These are phyloP conservation scores for Gloeostereum incarnatum DNA, from an alignment of 768 basidiomycete genomes.

Conservation along the genomic window DNA sequence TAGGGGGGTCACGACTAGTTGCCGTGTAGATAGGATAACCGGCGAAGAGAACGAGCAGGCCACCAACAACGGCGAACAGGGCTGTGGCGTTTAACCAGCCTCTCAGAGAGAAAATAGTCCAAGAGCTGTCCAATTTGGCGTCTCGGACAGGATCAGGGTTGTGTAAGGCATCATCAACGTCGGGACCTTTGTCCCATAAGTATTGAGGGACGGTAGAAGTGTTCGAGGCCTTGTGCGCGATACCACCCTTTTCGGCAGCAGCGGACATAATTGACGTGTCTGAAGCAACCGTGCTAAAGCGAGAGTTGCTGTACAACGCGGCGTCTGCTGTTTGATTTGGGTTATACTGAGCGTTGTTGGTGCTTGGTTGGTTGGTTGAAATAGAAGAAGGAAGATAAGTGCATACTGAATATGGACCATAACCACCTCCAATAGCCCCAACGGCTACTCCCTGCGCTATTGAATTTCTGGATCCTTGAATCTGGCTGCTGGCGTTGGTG, in stretches of 20 bases:
- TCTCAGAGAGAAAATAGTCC: conserved; percentile 69
- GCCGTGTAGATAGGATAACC: conserved; percentile 80
- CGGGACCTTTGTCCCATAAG: conserved; percentile 78
- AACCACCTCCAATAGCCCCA: conserved; percentile 68
- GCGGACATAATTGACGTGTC: conserved; percentile 19
- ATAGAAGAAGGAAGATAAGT: conserved; percentile 2
- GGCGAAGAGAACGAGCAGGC: conserved; percentile 73
- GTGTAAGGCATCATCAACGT: conserved; percentile 86
- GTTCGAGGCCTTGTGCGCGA: conserved; percentile 27
- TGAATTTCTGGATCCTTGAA: conserved; percentile 39
- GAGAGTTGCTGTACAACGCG: conserved; percentile 35
- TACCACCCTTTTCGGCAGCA: conserved; percentile 20
- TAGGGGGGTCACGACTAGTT: conserved; percentile 23
- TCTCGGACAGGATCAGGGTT: conserved; percentile 77
- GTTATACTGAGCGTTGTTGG: conserved; percentile 38
- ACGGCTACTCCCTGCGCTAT: conserved; percentile 75
- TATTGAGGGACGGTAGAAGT: conserved; percentile 62
- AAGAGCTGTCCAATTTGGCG: conserved; percentile 39
- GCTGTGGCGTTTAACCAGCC: conserved; percentile 79
- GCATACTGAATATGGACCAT: conserved; percentile 83
- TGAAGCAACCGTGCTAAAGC: conserved; percentile 46
- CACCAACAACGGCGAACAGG: conserved; percentile 57
- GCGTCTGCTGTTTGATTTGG: conserved; percentile 34
- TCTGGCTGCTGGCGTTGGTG: neutral
- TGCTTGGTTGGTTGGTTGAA: conserved; percentile 3